A percentile compares a stretch with the other conserved stretches of the same genome.
These are phyloP conservation scores for Rhodotorula sp. DNA, from an alignment of 1,284 basidiomycete species.

Conservation along the genomic window DNA sequence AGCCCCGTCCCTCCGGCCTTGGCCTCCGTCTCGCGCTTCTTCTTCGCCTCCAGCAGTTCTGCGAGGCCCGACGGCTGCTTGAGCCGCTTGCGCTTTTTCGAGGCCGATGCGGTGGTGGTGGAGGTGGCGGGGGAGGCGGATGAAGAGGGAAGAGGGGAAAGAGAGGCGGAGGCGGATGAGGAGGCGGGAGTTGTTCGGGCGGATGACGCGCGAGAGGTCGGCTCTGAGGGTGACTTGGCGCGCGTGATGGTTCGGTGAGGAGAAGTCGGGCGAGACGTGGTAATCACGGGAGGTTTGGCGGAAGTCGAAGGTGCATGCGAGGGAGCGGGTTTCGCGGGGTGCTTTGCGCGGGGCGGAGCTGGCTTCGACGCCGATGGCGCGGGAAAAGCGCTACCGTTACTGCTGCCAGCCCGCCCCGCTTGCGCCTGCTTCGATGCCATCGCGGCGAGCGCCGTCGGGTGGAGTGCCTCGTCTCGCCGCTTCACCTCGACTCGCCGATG, in stretches of 20 bases:
- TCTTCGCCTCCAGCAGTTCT: slow-evolving; percentile 28
- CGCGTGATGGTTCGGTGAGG: background rate
- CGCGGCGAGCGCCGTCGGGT: slow-evolving; percentile 10
- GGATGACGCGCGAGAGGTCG: background rate
- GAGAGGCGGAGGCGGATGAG: background rate
- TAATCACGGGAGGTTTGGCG: too few relatives aligned
- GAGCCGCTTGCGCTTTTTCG: slow-evolving; percentile 21
- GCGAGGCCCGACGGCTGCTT: slow-evolving; percentile 28
- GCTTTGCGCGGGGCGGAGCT: too few relatives aligned
- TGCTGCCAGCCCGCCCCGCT: fast-evolving
- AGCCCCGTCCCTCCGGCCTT: background rate
- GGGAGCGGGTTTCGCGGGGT: too few relatives aligned
- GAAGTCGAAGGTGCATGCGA: too few relatives aligned
- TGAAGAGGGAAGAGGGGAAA: background rate
- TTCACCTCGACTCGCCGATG: background rate
- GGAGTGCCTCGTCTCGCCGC: background rate
- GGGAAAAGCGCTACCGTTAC: too few relatives aligned
- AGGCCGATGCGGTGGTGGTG: background rate
- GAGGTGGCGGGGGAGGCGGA: background rate
- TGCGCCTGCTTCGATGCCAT: background rate
- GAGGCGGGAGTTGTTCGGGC: background rate
- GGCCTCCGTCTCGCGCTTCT: slow-evolving; percentile 13
- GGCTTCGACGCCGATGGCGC: background rate
- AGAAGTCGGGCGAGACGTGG: too few relatives aligned
- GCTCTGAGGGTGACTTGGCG: background rate